Evolutionary conservation across 2,329 filamentous ascomycete species (phyloP), one percentile per base, ranked within the genome.

Genomic region (Fusarium pseudocircinatum): DNA sequence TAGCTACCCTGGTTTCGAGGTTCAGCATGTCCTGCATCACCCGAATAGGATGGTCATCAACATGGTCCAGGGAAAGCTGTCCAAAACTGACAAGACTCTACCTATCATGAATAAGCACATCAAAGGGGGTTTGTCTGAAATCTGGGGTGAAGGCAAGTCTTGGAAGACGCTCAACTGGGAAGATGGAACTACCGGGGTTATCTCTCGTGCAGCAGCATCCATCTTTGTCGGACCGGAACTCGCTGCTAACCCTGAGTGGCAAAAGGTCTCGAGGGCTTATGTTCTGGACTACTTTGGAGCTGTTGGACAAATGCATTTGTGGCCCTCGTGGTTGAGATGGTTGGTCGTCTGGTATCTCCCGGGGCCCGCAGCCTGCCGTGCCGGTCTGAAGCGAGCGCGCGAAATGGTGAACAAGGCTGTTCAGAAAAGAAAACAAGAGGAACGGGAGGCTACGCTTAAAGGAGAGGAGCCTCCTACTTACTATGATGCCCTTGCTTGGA

Each of bases 391-490:
- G 4, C 18, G 34, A 0, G 39, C 53, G 0, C 60, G 53, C 0
- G 26, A 37, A 0, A 63, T 63, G 40, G 53, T 63, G 18, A 47
- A 47, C 18, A 39, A 60, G 4, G 60, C 47, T 0, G 53, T 39
- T 7, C 11, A 60, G n/a, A 46, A 39, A 12, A 39, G 60, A 9
- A n/a, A 8, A 1, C 32, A n/a, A 7, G 53, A 60, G 13, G n/a
- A 10, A 1, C 0, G 34, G 1, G 16, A 39, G 1, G 46, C 44
- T 1, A 60, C 28, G 7, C 0, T 4, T 2, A 4, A 26, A n/a
- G 36, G 46, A 18, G 5, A 42, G 9, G 26, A 60, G 0, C 4
- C 11, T 7, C 40, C 40, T 1, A 4, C 4, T 6, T 60, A 63
- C 7, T 60, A 60, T 7, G 60, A 63, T 4, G 53, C 53, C 36